Evolutionary conservation across 805 yeast species (phyloP), one percentile per base, ranked within the genome.

Genomic region (Spathaspora passalidarum): DNA sequence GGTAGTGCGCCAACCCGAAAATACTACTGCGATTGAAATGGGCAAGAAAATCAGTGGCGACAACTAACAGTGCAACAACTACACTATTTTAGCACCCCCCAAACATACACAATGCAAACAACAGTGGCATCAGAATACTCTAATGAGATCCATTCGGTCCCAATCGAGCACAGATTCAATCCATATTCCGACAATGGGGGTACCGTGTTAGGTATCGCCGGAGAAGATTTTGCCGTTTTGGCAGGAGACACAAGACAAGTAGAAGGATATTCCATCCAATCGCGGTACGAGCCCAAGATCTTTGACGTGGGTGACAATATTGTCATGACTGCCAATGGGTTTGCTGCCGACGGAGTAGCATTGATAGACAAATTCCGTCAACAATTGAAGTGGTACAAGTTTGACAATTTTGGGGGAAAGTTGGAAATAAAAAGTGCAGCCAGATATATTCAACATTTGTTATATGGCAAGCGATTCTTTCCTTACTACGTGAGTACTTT

Each of bases 211-310:
- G 99, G 98, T 44, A 94, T 94, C 67, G 97, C 99, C 1, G 99
- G 99, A 42, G 88, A 89, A 64, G 97, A 94, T 67, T 94, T 90
- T 60, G 97, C 96, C 16, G 94, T 94, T 29, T 75, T 94, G 50
- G 99, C 99, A 0, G 98, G 98, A 39, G 99, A 94, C 66, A 94
- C 99, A n/a, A 85, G 99, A 74, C 95, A 87, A 60, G 88, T 96
- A 4, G 84, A 86, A 16, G 99, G 97, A 18, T 94, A 90, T 69
- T 83, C 88, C 51, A 94, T 94, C 65, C 90, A 94, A 65, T 84
- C 97, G 8, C 82, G 99, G 61, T 84, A 86, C 65, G 94, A 88
- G 65, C 94, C 96, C 37, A 91, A 89, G 66, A 87, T 94, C 46
- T 85, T 88, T 58, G 80, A 84, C 55, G 86, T 88, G 48, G 98